Base-by-base conservation (phyloP, 345 rosid genomes). In the Corymbia maculata region DNA sequence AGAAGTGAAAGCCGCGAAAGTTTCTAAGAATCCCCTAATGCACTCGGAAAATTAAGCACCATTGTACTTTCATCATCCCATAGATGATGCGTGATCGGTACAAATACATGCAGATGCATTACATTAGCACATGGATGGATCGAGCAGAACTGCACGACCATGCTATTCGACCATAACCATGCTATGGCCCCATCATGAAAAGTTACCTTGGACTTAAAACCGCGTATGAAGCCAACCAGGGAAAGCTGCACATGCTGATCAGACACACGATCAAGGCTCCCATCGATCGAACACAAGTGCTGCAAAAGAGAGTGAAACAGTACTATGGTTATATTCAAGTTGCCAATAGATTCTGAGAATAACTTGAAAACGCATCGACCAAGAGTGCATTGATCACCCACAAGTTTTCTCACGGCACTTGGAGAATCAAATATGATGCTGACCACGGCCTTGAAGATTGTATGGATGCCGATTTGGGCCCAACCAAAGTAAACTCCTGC, bases 401-500 rank as follows among this genome's bases (percentile, higher is more conserved):
- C 93, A 80, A 89, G 89, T 85, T 84, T 88, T 52, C 90, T 85
- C 15, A 28, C 28, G 21, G 86, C 26, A 47, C 26, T 85, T 26
- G 87, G 68, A 30, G 36, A n/a, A 85, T 88, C 49, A 86, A 51
- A 86, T 61, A 89, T 90, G 68, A 92, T 87, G 75, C 90, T 82
- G 21, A 87, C 90, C 64, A 90, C 90, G 50, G 88, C 91, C 89
- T 91, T 92, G 85, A 89, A 86, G 50, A 85, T 53, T 44, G 49
- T 61, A 75, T 79, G 22, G 36, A 55, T 24, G 85, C 61, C 87
- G 50, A 80, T 64, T 89, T 92, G 51, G n/a, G 92, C 89, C 92
- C 92, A 91, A 85, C 93, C 93, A 55, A 91, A 85, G 91, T 86
- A 91, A 44, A 92, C 42, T 85, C 93, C 93, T 15, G 89, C 86